Percentiles rank a stretch among this genome's conserved stretches.
These are phyloP conservation scores for Xylaria sp. DNA, from an alignment of 2,329 filamentous ascomycete species.

Conservation along the genomic window DNA sequence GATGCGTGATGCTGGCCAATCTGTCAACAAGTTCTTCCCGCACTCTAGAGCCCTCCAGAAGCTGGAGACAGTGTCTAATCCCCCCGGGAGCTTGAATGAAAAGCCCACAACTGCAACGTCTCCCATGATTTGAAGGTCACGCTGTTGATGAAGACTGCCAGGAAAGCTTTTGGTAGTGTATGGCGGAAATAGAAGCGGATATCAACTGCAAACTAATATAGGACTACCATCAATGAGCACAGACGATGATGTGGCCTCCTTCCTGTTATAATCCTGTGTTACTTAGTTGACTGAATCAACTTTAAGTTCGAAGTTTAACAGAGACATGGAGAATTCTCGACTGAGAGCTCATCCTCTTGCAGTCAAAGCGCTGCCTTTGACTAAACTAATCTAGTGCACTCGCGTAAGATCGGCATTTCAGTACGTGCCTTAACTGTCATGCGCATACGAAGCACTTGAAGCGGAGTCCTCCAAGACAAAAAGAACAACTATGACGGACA, in stretches of 20 bases:
- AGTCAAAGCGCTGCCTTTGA: not conserved
- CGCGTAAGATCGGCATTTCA: conserved; percentile 14
- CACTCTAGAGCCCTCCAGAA: conserved; percentile 53
- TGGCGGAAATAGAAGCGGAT: not conserved
- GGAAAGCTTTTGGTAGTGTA: not conserved
- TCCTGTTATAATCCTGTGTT: not conserved
- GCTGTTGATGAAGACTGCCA: not conserved
- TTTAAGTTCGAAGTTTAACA: not conserved
- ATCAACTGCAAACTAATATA: not conserved
- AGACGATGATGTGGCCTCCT: not conserved
- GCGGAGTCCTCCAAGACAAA: not conserved
- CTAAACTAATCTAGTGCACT: not conserved
- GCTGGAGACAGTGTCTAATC: conserved; percentile 45
- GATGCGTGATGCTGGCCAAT: conserved; percentile 50
- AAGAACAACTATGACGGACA: not conserved
- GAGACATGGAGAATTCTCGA: too few relatives aligned
- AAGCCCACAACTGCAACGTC: conserved; percentile 52
- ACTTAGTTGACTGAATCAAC: not conserved
- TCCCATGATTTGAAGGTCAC: conserved; percentile 19
- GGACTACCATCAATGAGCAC: not conserved
- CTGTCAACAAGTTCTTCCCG: conserved; percentile 49
- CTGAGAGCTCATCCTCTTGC: conserved; percentile 3
- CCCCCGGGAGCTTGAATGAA: conserved; percentile 54
- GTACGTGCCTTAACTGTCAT: conserved; percentile 11
- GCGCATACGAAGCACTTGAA: conserved; percentile 2